Conservation (phyloP, 768 basidiomycete species). For the Phanerodontia chrysosporium region DNA sequence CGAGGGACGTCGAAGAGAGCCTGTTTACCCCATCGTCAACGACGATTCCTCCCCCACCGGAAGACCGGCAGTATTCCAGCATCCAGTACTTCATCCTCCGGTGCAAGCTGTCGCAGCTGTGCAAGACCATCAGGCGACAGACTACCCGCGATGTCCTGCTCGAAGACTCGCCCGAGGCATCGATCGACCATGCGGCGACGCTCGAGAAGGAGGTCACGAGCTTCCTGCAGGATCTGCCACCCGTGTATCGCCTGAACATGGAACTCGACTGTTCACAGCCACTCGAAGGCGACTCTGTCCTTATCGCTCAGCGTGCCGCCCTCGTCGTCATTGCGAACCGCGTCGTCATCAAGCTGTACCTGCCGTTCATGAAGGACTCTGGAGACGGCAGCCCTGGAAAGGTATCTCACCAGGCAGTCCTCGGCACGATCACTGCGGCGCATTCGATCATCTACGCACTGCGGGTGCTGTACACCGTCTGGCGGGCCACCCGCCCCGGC, state of each 20-base stretch:
- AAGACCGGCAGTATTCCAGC: slow-evolving; percentile 26
- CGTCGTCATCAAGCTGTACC: slow-evolving; percentile 58
- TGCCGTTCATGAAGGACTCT: slow-evolving; percentile 53
- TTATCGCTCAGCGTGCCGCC: slow-evolving; percentile 53
- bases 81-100: slow-evolving; percentile 52
- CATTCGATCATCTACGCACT: slow-evolving; percentile 57
- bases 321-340: slow-evolving; percentile 56
- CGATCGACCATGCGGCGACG: slow-evolving; percentile 57
- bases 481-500: slow-evolving; percentile 39
- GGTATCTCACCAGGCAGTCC: slow-evolving; percentile 47
- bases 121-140: slow-evolving; percentile 57
- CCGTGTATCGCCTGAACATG: slow-evolving; percentile 40
- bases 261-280: slow-evolving; percentile 26
- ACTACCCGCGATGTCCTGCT: slow-evolving; percentile 35
- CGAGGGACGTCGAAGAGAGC: slow-evolving; percentile 54
- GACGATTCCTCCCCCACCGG: slow-evolving; percentile 33
- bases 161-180: slow-evolving; percentile 32
- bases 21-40: slow-evolving; percentile 44
- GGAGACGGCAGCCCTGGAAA: slow-evolving; percentile 23
- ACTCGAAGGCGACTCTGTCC: slow-evolving; percentile 24
- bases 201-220: slow-evolving; percentile 53
- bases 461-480: slow-evolving; percentile 36
- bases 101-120: slow-evolving; percentile 54
- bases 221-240: slow-evolving; percentile 52
- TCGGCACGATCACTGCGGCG: slow-evolving; percentile 60